Base-by-base conservation (phyloP, 768 basidiomycete species). In the Gloeophyllum trabeum region DNA sequence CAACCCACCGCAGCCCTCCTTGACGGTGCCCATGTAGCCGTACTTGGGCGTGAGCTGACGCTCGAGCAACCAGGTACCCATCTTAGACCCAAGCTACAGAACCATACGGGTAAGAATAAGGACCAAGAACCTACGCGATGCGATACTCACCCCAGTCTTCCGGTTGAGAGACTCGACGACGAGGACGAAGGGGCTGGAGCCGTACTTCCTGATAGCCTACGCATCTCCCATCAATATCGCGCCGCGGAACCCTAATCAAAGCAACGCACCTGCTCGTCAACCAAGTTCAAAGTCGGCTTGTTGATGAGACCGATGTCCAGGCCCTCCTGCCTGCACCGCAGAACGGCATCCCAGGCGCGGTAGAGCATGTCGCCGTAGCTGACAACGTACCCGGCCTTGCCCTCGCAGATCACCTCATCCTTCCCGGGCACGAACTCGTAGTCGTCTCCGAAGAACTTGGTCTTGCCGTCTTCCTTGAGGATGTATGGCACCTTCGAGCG, bases 401-500 rank as follows among this genome's bases (percentile, higher is more conserved):
- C 87, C 54, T 88, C 82, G 7, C 69, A 62, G 51, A 92, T 81
- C 19, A 79, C 61, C 60, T 92, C 89, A 53, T 91, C 88, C 60
- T 85, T 88, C 22, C 87, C 86, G 5, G 88, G 87, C 1, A 76
- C 65, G 54, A 92, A 92, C 60, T 79, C 60, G 62, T 92, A 92
- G 48, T 69, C 68, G 19, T 70, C 74, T 19, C 69, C 81, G 54
- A 78, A 89, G 66, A 71, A 78, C 43, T 65, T 72, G 32, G 72
- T 67, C 51, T 71, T 60, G 7, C 86, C 79, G 51, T 89, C 78
- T 52, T 78, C 79, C 54, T 81, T 74, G 47, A 90, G 74, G 56
- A 92, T 81, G 63, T 76, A 89, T 21, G 89, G 89, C 3, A 91
- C 84, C 61, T 92, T 92, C 24, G 89, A 76, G 32, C 89, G 83